These are phyloP conservation scores for Suillus americanus DNA, from an alignment of 768 basidiomycete species.

Conservation along the genomic window DNA sequence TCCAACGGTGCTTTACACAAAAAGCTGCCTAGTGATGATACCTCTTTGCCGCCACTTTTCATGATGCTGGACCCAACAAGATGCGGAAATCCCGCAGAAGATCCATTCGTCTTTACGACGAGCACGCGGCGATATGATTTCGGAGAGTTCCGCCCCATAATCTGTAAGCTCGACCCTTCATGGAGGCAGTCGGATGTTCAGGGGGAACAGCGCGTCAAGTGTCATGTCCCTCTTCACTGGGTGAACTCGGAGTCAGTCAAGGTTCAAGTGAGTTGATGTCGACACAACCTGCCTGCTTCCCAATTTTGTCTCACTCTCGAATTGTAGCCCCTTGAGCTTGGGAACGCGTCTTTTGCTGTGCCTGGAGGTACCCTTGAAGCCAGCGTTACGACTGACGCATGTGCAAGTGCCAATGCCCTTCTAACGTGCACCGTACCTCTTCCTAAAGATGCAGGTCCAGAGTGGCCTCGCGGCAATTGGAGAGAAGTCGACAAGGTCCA, in stretches of 20 bases:
- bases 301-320: conserved; percentile 6
- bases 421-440: conserved; percentile 78
- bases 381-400: conserved; percentile 56
- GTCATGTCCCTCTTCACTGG: conserved; percentile 69
- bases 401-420: conserved; percentile 73
- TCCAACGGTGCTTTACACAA: conserved; percentile 84
- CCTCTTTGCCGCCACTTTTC: conserved; percentile 56
- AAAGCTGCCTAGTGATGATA: conserved; percentile 44
- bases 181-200: conserved; percentile 74
- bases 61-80: conserved; percentile 87
- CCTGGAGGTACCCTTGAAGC: conserved; percentile 56
- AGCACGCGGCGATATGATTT: conserved; percentile 78
- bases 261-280: conserved; percentile 48
- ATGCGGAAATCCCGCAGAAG: conserved; percentile 69
- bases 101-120: conserved; percentile 83
- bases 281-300: not conserved
- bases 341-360: conserved; percentile 63
- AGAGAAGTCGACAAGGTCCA: conserved; percentile 83
- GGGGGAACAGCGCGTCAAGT: conserved; percentile 49
- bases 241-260: conserved; percentile 44
- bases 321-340: conserved; percentile 49
- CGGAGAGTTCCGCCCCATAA: conserved; percentile 74
- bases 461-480: conserved; percentile 80
- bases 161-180: conserved; percentile 67
- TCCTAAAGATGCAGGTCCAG: conserved; percentile 62